Conservation (phyloP, 371 early-diverging fungal species). For the Apophysomyces sp. region DNA sequence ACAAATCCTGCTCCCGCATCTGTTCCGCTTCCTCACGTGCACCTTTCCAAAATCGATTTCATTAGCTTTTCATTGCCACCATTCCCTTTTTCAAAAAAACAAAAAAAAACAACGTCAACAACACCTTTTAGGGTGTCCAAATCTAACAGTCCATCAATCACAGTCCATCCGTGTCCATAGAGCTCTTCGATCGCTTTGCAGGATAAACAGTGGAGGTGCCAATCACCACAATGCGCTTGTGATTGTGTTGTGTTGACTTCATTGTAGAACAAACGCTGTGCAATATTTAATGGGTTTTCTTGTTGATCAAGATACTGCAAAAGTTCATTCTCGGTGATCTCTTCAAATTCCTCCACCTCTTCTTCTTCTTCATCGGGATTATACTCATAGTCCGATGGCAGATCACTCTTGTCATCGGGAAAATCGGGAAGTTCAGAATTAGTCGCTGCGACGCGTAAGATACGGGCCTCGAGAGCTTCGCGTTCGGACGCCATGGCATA, state of each 20-base stretch:
- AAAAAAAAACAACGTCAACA: no score
- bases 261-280: slow-evolving; percentile 50
- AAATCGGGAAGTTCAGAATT: slow-evolving; percentile 47
- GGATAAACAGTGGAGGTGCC: slow-evolving; percentile 26
- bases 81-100: neutral
- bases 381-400: slow-evolving; percentile 65
- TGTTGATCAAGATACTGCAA: slow-evolving; percentile 50
- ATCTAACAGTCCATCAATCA: slow-evolving; percentile 49
- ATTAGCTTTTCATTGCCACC: neutral
- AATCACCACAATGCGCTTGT: slow-evolving; percentile 17
- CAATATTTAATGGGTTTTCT: slow-evolving; percentile 44
- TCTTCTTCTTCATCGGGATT: slow-evolving; percentile 45
- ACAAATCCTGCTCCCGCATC: slow-evolving; percentile 20
- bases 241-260: slow-evolving; percentile 42
- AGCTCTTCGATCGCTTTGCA: slow-evolving; percentile 45
- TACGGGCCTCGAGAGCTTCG: slow-evolving; percentile 33
- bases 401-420: slow-evolving; percentile 58
- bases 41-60: slow-evolving; percentile 5
- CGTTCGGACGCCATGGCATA: neutral
- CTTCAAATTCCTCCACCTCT: slow-evolving; percentile 48
- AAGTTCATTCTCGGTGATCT: slow-evolving; percentile 57
- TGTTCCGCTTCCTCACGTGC: slow-evolving; percentile 32
- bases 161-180: slow-evolving; percentile 54
- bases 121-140: slow-evolving; percentile 35
- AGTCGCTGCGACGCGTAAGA: slow-evolving; percentile 24